phyloP scores from a whole-genome alignment of 768 basidiomycete genomes.

The Naematelia aurantialba region DNA sequence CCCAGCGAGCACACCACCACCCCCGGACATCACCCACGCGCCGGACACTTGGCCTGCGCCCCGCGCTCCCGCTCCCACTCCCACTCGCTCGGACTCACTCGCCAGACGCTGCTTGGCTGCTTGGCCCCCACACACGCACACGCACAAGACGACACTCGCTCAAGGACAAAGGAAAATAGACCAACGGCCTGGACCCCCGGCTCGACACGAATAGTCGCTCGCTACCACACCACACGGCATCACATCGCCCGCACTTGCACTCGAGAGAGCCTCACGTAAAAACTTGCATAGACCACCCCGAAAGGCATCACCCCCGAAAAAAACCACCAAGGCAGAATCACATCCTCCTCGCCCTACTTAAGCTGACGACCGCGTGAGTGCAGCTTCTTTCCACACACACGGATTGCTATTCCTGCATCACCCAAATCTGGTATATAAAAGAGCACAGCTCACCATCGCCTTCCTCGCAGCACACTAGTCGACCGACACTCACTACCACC shows the following conservation, averaged over 20 bases:
- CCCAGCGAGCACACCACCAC: not conserved
- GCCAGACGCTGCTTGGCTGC: not conserved
- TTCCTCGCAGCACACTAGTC: slow-evolving; percentile 4
- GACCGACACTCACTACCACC: not conserved
- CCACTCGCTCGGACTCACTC: not conserved
- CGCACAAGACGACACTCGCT: no score
- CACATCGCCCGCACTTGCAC: not conserved
- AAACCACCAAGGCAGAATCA: not conserved
- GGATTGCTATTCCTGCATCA: not conserved
- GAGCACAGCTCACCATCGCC: slow-evolving; percentile 12
- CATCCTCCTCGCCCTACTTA: not conserved
- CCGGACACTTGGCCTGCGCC: not conserved
- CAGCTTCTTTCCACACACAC: slow-evolving; percentile 1
- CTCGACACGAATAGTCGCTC: not conserved
- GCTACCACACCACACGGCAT: not conserved
- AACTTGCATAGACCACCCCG: not conserved
- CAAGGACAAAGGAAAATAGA: not conserved
- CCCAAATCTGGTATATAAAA: slow-evolving; percentile 1
- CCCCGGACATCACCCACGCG: not conserved
- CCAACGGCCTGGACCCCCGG: not conserved
- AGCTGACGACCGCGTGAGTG: slow-evolving; percentile 11
- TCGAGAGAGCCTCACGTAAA: not conserved
- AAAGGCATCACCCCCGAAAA: not conserved
- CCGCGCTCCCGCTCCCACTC: not conserved
- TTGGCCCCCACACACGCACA: no score